A percentile compares a stretch with the other conserved stretches of the same genome.
Evolutionary conservation across 1,284 basidiomycete species (phyloP).

Genomic region (Ustilago curta): DNA sequence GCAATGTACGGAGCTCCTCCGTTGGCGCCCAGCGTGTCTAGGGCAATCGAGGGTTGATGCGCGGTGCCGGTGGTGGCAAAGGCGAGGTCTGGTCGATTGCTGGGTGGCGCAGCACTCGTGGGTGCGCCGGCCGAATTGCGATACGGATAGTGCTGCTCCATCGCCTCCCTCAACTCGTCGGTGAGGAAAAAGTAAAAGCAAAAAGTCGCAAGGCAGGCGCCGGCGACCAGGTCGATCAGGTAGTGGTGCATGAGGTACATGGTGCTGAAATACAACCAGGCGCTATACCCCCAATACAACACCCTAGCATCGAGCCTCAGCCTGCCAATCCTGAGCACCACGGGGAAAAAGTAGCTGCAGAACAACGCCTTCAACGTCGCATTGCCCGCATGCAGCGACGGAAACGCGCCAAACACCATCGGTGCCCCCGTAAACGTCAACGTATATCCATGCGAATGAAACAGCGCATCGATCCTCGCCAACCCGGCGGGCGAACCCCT

Average conservation of each 20-base stretch:
- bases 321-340: slow-evolving; percentile 50
- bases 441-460: slow-evolving; percentile 83
- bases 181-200: slow-evolving; percentile 79
- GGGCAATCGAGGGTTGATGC: slow-evolving; percentile 13
- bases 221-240: slow-evolving; percentile 94
- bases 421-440: slow-evolving; percentile 88
- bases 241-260: slow-evolving; percentile 81
- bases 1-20: slow-evolving; percentile 46
- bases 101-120: slow-evolving; percentile 41
- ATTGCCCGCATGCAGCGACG: slow-evolving; percentile 88
- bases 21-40: slow-evolving; percentile 27
- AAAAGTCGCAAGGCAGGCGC: slow-evolving; percentile 86
- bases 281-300: slow-evolving; percentile 85
- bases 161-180: slow-evolving; percentile 58
- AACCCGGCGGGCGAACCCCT: slow-evolving; percentile 90
- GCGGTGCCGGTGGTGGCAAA: slow-evolving; percentile 31
- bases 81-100: slow-evolving; percentile 45
- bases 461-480: slow-evolving; percentile 88
- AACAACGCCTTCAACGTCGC: slow-evolving; percentile 94
- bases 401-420: slow-evolving; percentile 96
- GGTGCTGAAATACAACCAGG: slow-evolving; percentile 94
- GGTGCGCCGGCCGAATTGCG: slow-evolving; percentile 50
- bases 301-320: slow-evolving; percentile 68
- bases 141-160: slow-evolving; percentile 59
- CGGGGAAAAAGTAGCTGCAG: slow-evolving; percentile 92